A percentile compares a stretch with the other conserved stretches of the same genome.
phyloP scores from a whole-genome alignment of 257 asterid species.

The Orobanche coerulescens region DNA sequence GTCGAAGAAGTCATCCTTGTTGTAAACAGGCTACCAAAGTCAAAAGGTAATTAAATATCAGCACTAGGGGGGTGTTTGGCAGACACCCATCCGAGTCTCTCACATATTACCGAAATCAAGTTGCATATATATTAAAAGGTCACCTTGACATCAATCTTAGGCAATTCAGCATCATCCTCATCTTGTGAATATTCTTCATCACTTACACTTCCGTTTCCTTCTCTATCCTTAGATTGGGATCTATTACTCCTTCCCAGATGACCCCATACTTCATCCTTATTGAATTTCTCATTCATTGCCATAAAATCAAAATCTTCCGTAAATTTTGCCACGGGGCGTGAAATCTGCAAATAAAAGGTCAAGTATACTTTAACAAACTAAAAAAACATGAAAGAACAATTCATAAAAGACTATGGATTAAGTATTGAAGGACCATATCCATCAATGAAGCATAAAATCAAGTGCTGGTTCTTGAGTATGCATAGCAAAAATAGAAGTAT shows the following conservation, averaged over 20 bases:
- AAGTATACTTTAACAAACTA: not conserved
- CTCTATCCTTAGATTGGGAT: slow-evolving; percentile 44
- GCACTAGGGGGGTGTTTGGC: too few species aligned
- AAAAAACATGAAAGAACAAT: not conserved
- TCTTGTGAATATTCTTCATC: slow-evolving; percentile 49
- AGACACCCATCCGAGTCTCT: too few species aligned
- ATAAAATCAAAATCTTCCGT: slow-evolving; percentile 88
- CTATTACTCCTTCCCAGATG: slow-evolving; percentile 77
- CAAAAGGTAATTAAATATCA: slow-evolving; percentile 9
- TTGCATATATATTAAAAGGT: not conserved
- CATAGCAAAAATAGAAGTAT: not conserved
- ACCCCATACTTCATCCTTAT: slow-evolving; percentile 98
- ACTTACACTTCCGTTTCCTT: slow-evolving; percentile 46
- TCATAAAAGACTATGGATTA: not conserved
- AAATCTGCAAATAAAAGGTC: slow-evolving; percentile 36
- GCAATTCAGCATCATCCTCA: slow-evolving; percentile 48
- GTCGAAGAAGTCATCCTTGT: slow-evolving; percentile 92
- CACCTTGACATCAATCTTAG: slow-evolving; percentile 61
- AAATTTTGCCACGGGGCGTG: slow-evolving; percentile 61
- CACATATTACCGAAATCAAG: not conserved
- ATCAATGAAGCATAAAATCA: not conserved
- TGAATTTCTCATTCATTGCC: slow-evolving; percentile 98
- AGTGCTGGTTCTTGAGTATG: not conserved
- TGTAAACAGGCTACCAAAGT: slow-evolving; percentile 58
- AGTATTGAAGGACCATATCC: slow-evolving; percentile 1